Base-by-base conservation (phyloP, 2,329 filamentous ascomycete species). In the Aspergillus unguis region DNA sequence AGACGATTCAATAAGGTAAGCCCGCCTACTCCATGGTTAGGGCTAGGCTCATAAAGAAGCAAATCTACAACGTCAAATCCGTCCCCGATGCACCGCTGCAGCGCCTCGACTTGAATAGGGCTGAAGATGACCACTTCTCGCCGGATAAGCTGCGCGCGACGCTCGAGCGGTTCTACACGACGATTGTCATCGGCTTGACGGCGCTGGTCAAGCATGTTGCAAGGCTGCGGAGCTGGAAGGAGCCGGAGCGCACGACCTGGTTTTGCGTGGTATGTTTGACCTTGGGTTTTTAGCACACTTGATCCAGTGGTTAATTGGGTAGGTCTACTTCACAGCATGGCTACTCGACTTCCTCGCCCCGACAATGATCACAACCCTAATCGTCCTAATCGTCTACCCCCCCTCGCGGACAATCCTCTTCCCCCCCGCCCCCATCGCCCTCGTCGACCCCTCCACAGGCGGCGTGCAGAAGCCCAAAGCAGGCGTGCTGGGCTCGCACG, bases 111-210 rank as follows among this genome's bases (percentile, higher is more conserved):
- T 79, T 95, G 53, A 90, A 91, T 60, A 86, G 90, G 51, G 85
- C 88, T 4, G 86, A 91, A 36, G 85, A 92, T 49, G 89, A 94
- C 59, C 87, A 92, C 52, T 94, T 94, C 67, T 89, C 87, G 0
- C 89, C 90, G 0, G 89, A 94, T 64, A 94, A 94, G 72, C 75
- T 95, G 41, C 80, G 90, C 8, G 83, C 85, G 2, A 90, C 87
- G 48, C 67, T 94, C 3, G 90, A 95, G 71, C 79, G 90, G 10
- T 74, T 94, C 8, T 95, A 95, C 67, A 91, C 90, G 80, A 89
- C 86, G 0, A 83, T 95, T 0, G 75, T 87, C 6, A 80, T 92
- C 44, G 80, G 84, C 10, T 42, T 90, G 9, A 79, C 90, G 40
- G 79, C 76, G 0, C 80, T 83, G 11, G 81, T 81, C 54, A 92